phyloP scores from a whole-genome alignment of 352 stramenopile genomes.

The Phytophthora cryptogea region DNA sequence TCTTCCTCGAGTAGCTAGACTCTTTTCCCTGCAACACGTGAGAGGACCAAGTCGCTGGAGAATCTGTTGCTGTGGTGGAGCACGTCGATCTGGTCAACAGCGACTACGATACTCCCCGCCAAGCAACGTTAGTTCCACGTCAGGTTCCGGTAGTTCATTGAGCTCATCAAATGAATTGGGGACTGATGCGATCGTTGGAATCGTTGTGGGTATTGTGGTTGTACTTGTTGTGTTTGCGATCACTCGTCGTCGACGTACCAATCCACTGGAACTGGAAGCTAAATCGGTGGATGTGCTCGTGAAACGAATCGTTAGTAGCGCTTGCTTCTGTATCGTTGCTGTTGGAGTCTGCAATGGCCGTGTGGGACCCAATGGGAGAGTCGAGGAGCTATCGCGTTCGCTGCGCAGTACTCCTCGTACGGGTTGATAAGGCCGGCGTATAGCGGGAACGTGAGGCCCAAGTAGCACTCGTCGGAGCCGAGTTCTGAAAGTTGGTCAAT shows the following conservation, averaged over 20 bases:
- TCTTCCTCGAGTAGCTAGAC: slow-evolving; percentile 2
- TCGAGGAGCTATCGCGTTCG: neutral
- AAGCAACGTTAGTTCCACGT: too few species aligned
- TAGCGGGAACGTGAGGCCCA: slow-evolving; percentile 2
- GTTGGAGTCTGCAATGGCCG: neutral
- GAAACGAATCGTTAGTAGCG: neutral
- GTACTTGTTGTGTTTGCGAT: too few species aligned
- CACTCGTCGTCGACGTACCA: too few species aligned
- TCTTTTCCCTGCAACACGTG: neutral
- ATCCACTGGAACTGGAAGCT: neutral
- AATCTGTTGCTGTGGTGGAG: neutral
- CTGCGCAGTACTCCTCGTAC: slow-evolving; percentile 10
- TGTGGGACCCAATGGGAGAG: slow-evolving; percentile 1
- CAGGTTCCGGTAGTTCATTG: too few species aligned
- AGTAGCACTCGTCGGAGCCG: too few species aligned
- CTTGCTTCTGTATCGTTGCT: too few species aligned
- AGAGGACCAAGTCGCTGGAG: neutral
- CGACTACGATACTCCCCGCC: too few species aligned
- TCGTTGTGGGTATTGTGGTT: too few species aligned
- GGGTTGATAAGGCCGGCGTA: slow-evolving; percentile 22
- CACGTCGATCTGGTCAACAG: too few species aligned
- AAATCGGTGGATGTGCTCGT: neutral
- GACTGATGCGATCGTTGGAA: too few species aligned
- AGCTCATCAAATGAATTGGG: too few species aligned
- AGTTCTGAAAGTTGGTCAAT: too few species aligned